Conservation (phyloP, 495 filamentous ascomycete genomes). For the Melanomma pulvis-pyrius region DNA sequence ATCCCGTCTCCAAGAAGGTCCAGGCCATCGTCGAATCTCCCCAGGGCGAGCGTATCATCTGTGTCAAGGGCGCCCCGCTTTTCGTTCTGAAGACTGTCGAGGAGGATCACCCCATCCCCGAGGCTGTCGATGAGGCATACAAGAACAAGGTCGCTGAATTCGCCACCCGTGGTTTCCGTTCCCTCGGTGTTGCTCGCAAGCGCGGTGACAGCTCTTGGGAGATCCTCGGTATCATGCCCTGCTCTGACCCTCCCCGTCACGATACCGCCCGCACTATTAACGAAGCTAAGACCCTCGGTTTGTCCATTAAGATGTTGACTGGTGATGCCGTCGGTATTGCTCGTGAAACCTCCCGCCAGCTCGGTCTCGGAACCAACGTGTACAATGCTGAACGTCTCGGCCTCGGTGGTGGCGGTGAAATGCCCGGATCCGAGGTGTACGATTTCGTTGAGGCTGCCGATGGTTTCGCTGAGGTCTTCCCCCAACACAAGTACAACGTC, state of each 20-base stretch:
- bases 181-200: slow-evolving; percentile 88
- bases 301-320: slow-evolving; percentile 95
- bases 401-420: slow-evolving; percentile 81
- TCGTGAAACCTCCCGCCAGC: slow-evolving; percentile 83
- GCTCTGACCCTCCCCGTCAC: slow-evolving; percentile 86
- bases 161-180: slow-evolving; percentile 87
- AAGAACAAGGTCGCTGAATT: slow-evolving; percentile 90
- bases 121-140: slow-evolving; percentile 75
- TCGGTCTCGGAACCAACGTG: slow-evolving; percentile 90
- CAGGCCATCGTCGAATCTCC: slow-evolving; percentile 79
- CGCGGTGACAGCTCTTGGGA: slow-evolving; percentile 76
- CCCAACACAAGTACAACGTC: slow-evolving; percentile 97
- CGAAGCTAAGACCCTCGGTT: slow-evolving; percentile 83
- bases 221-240: slow-evolving; percentile 92
- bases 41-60: slow-evolving; percentile 77
- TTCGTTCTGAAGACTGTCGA: slow-evolving; percentile 82
- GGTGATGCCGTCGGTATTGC: slow-evolving; percentile 94
- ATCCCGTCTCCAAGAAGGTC: slow-evolving; percentile 94
- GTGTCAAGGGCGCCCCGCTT: slow-evolving; percentile 88
- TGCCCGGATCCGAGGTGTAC: slow-evolving; percentile 89
- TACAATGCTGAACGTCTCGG: slow-evolving; percentile 90
- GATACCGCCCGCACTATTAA: slow-evolving; percentile 88
- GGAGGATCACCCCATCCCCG: slow-evolving; percentile 74
- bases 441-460: slow-evolving; percentile 95
- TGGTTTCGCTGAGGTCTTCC: slow-evolving; percentile 95